Conservation (phyloP, 345 rosid genomes). For the Arabidopsis suecica region DNA sequence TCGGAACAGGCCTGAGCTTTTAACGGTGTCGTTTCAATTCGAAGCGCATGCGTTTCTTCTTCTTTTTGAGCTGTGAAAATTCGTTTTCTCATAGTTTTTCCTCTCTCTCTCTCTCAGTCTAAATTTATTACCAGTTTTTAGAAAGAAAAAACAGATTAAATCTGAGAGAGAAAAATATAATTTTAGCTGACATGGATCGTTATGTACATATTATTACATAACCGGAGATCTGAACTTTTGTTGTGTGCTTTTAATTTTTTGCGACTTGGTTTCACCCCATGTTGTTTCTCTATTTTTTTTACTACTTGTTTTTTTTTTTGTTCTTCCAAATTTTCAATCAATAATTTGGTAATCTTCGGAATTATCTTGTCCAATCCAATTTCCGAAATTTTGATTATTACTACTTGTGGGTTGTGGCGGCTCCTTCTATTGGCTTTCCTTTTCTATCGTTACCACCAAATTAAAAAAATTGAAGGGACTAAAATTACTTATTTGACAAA, state of each 20-base stretch:
- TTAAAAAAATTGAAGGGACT: not conserved
- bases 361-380: not conserved
- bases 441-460: not conserved
- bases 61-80: constrained; percentile 29
- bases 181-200: constrained; percentile 44
- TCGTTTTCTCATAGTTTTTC: constrained; percentile 21
- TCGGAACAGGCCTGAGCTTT: constrained; percentile 58
- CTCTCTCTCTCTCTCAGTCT: constrained; percentile 9
- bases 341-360: constrained; percentile 34
- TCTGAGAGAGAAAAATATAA: constrained; percentile 31
- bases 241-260: constrained; percentile 40
- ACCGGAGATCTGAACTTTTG: constrained; percentile 44
- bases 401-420: not conserved
- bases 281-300: constrained; percentile 30
- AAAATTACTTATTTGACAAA: not conserved
- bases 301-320: not conserved
- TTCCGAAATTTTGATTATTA: not conserved
- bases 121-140: constrained; percentile 36
- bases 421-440: not conserved
- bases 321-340: constrained; percentile 35
- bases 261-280: constrained; percentile 47
- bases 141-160: not conserved
- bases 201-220: constrained; percentile 50
- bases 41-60: constrained; percentile 31
- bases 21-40: constrained; percentile 36